Evolutionary conservation across 2,329 filamentous ascomycete genomes (phyloP).

Genomic region (Diaporthe humulicola): DNA sequence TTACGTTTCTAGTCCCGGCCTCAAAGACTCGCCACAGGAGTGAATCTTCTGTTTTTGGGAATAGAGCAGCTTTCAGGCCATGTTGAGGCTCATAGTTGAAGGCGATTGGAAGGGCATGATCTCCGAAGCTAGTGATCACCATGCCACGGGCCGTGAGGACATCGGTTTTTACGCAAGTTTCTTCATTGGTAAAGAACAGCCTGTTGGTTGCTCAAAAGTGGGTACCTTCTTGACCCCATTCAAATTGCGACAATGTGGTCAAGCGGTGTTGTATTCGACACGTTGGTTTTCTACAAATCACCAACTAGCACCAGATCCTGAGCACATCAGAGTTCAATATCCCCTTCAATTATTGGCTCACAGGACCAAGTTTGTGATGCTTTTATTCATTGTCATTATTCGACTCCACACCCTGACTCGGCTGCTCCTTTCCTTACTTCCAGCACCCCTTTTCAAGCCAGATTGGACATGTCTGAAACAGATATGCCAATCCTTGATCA

Average conservation of each 20-base stretch:
- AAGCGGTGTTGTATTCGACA: not conserved
- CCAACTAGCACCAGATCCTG: not conserved
- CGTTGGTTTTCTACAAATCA: not conserved
- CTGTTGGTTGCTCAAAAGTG: not conserved
- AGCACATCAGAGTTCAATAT: not conserved
- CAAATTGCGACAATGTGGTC: not conserved
- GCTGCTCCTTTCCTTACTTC: not conserved
- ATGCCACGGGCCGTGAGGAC: not conserved
- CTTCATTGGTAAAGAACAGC: not conserved
- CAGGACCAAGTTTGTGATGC: not conserved
- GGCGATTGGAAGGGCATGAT: no score
- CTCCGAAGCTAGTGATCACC: no score
- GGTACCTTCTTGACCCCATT: not conserved
- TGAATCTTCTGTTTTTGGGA: no score
- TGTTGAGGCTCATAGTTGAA: no score
- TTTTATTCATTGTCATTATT: not conserved
- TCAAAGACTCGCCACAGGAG: no score
- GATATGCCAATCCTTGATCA: not conserved
- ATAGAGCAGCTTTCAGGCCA: no score
- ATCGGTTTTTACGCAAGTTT: not conserved
- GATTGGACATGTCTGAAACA: not conserved
- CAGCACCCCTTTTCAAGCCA: not conserved
- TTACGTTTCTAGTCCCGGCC: no score
- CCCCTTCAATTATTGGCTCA: not conserved
- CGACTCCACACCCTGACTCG: not conserved